Evolutionary conservation across 1,139 yeast genomes (phyloP), one percentile per base, ranked within the genome.

Genomic region (Lodderomyces orthopsilosis): DNA sequence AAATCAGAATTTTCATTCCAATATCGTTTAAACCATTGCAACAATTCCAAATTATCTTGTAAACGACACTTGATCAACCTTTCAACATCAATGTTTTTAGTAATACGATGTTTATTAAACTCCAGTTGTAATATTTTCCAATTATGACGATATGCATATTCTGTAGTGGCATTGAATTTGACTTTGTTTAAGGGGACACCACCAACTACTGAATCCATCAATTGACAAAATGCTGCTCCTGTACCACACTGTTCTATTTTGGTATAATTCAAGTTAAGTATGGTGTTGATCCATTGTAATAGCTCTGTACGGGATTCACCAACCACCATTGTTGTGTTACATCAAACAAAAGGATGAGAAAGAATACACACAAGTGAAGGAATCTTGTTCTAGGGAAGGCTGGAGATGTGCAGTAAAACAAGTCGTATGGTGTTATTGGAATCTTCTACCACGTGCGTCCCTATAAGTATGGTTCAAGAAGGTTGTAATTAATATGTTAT

Each of bases 161-260:
- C 96, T 28, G 78, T 70, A 18, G 59, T 59, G 19, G 79, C 76
- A 28, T 81, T 80, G 47, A 81, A 79, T 59, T 84, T 89, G 47
- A 91, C 93, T 53, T 84, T 79, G 43, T 68, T 59, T 84, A 90
- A 79, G 4, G 96, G 93, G 13, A 91, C 75, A 51, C 88, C 96
- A 19, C 85, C 83, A 55, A 75, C 86, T 24, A 93, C 81, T 19
- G 91, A 81, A 63, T 93, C 97, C 71, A 91, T 76, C 41, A 93
- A 75, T 63, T 91, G 97, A 63, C 98, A 90, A 61, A 87, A 91
- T 2, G 89, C 94, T 0, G 96, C 96, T 2, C 99, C 99, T 2
- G 85, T 81, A 15, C 99, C 99, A 59, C 96, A 85, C 62, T 90
- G 93, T 59, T 94, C 98, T 2, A 93, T 85, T 57, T 86, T 89